A percentile compares a stretch with the other conserved stretches of the same genome.
Conservation (phyloP, 495 filamentous ascomycete genomes). For the Copromyces sp. region DNA sequence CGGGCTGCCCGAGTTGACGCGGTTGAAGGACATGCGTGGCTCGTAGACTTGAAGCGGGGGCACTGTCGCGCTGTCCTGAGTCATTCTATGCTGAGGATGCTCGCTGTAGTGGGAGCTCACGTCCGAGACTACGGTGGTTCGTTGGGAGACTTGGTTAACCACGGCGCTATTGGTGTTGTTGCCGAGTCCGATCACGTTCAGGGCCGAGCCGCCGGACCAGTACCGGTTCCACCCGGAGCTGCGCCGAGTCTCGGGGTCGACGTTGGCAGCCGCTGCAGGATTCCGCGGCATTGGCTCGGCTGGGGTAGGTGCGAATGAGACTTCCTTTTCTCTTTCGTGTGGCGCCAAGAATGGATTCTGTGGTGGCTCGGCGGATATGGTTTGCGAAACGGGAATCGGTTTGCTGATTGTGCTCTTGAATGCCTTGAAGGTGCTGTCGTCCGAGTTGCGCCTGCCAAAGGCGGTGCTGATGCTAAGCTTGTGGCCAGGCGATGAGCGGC, state of each 20-base stretch:
- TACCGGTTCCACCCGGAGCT: slow-evolving; percentile 53
- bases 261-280: slow-evolving; percentile 9
- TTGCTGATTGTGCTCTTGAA: slow-evolving; percentile 46
- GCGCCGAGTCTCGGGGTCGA: slow-evolving; percentile 30
- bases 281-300: slow-evolving; percentile 27
- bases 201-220: slow-evolving; percentile 46
- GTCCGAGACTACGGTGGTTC: slow-evolving; percentile 35
- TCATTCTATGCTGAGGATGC: slow-evolving; percentile 29
- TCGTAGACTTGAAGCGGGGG: slow-evolving; percentile 40
- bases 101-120: slow-evolving; percentile 45
- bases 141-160: slow-evolving; percentile 23
- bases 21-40: slow-evolving; percentile 42
- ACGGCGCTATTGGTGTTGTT: slow-evolving; percentile 6
- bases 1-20: slow-evolving; percentile 56
- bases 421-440: slow-evolving; percentile 39
- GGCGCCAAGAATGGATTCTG: slow-evolving; percentile 15
- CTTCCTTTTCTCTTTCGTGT: slow-evolving; percentile 26
- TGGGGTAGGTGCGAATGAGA: slow-evolving; percentile 29
- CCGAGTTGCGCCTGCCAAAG: slow-evolving; percentile 30
- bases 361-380: slow-evolving; percentile 3
- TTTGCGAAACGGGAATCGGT: slow-evolving; percentile 29
- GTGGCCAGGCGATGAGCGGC: slow-evolving; percentile 26
- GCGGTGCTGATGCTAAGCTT: slow-evolving; percentile 40
- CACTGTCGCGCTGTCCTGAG: slow-evolving; percentile 44
- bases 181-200: slow-evolving; percentile 42